Percentiles rank a stretch among this genome's conserved stretches.
Evolutionary conservation across 805 yeast genomes (phyloP).

Genomic region (Nakazawaea sp.): DNA sequence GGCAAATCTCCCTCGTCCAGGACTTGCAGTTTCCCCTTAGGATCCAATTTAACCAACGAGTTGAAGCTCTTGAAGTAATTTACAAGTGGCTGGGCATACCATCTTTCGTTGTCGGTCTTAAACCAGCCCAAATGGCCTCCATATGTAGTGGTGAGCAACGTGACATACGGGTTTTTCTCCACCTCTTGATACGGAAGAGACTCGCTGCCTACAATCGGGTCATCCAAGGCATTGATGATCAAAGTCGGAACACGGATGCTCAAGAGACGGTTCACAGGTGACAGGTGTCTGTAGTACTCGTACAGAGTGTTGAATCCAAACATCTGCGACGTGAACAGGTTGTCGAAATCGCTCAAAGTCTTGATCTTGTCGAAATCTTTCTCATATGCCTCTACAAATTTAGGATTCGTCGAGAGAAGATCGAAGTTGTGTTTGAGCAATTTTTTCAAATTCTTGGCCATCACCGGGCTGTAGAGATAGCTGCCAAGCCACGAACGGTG

Average conservation of each 20-base stretch:
- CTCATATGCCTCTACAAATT: conserved; percentile 16
- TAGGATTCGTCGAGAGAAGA: conserved; percentile 25
- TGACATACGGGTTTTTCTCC: conserved; percentile 49
- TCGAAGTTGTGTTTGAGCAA: conserved; percentile 36
- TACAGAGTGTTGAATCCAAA: conserved; percentile 58
- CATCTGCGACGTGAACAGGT: conserved; percentile 53
- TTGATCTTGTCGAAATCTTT: conserved; percentile 19
- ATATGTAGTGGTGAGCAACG: conserved; percentile 49
- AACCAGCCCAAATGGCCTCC: conserved; percentile 90
- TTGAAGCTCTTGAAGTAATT: conserved; percentile 31
- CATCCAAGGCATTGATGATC: conserved; percentile 62
- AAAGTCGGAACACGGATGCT: conserved; percentile 57
- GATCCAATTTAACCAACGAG: conserved; percentile 16
- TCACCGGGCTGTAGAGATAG: conserved; percentile 39
- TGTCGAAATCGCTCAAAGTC: conserved; percentile 54
- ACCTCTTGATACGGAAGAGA: conserved; percentile 48
- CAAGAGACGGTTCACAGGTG: conserved; percentile 46
- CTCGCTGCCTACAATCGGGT: conserved; percentile 58
- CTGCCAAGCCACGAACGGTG: conserved; percentile 34
- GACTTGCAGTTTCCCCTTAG: neutral
- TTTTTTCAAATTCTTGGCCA: conserved; percentile 39
- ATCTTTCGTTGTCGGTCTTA: conserved; percentile 49
- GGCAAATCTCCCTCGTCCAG: neutral
- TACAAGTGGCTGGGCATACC: conserved; percentile 54
- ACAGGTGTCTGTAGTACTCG: conserved; percentile 61